A percentile compares a stretch with the other conserved stretches of the same genome.
phyloP scores from a whole-genome alignment of 2,329 filamentous ascomycete species.

The Epicoccum sorghinum region DNA sequence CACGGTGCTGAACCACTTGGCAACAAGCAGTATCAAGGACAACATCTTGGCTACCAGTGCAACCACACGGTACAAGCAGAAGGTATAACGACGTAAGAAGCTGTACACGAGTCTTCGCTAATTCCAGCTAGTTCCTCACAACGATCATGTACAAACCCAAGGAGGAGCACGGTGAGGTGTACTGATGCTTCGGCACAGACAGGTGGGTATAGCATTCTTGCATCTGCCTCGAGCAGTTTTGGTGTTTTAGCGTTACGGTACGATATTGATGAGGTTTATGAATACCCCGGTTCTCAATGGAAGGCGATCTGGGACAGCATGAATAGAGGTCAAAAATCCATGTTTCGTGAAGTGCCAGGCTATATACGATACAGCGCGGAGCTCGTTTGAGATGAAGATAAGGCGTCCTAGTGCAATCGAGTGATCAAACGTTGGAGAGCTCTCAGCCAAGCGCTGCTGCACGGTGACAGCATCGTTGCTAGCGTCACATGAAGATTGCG shows the following conservation, averaged over 20 bases:
- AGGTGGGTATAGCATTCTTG: not conserved
- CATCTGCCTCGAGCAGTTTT: conserved; percentile 1
- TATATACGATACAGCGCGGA: too few species aligned
- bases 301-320: not conserved
- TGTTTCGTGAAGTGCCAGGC: not conserved
- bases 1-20: conserved; percentile 93
- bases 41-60: conserved; percentile 93
- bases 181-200: conserved; percentile 8
- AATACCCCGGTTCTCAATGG: conserved; percentile 10
- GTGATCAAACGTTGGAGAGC: too few species aligned
- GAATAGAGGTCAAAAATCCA: not conserved
- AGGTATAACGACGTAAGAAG: conserved; percentile 60
- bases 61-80: conserved; percentile 96
- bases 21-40: conserved; percentile 97
- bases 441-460: conserved; percentile 12
- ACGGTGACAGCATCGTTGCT: conserved; percentile 14
- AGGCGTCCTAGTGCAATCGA: too few species aligned
- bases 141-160: conserved; percentile 98
- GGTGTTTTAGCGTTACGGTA: conserved; percentile 9
- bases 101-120: conserved; percentile 9
- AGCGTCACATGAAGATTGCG: conserved; percentile 28
- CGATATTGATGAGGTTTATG: conserved; percentile 11
- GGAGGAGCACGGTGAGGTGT: conserved; percentile 42
- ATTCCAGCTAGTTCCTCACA: conserved; percentile 77
- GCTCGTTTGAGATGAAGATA: too few species aligned